Evolutionary conservation across 202 grass and related monocot genomes (phyloP).

Genomic region (Saccharum hybrid): DNA sequence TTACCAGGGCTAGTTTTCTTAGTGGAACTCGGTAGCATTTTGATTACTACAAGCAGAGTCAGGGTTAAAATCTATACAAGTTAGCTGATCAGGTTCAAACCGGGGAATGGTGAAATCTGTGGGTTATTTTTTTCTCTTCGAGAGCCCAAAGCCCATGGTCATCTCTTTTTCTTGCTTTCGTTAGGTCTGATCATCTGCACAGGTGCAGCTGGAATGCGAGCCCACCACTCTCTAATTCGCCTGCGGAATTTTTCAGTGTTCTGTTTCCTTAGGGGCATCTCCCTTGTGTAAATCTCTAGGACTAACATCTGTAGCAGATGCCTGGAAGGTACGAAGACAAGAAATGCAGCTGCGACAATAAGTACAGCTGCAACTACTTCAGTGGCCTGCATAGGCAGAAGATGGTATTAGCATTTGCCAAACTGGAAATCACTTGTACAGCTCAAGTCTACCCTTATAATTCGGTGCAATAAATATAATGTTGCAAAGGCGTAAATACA

Average conservation of each 20-base stretch:
- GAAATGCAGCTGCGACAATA: slow-evolving; percentile 50
- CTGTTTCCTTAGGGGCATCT: slow-evolving; percentile 83
- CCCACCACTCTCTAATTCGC: slow-evolving; percentile 81
- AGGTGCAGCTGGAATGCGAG: slow-evolving; percentile 80
- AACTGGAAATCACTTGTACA: not conserved
- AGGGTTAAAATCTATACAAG: slow-evolving; percentile 32
- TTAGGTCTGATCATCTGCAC: slow-evolving; percentile 68
- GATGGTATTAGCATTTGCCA: slow-evolving; percentile 24
- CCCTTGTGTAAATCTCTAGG: slow-evolving; percentile 75
- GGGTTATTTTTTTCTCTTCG: slow-evolving; percentile 11
- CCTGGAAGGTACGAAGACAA: slow-evolving; percentile 55
- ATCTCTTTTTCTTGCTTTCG: slow-evolving; percentile 69
- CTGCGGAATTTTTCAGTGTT: slow-evolving; percentile 65
- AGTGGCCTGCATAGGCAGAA: slow-evolving; percentile 54
- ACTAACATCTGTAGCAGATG: slow-evolving; percentile 53
- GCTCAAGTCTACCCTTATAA: slow-evolving; percentile 1
- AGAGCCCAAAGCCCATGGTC: slow-evolving; percentile 28
- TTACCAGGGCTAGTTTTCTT: slow-evolving; percentile 8
- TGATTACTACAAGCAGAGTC: not conserved
- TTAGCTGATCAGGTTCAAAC: slow-evolving; percentile 38
- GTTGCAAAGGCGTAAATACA: not conserved
- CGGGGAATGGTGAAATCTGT: not conserved
- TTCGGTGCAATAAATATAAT: not conserved
- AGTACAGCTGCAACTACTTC: slow-evolving; percentile 58
- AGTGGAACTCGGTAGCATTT: not conserved